phyloP scores from a whole-genome alignment of 2,329 filamentous ascomycete species.

The Zymoseptoria pseudotritici region DNA sequence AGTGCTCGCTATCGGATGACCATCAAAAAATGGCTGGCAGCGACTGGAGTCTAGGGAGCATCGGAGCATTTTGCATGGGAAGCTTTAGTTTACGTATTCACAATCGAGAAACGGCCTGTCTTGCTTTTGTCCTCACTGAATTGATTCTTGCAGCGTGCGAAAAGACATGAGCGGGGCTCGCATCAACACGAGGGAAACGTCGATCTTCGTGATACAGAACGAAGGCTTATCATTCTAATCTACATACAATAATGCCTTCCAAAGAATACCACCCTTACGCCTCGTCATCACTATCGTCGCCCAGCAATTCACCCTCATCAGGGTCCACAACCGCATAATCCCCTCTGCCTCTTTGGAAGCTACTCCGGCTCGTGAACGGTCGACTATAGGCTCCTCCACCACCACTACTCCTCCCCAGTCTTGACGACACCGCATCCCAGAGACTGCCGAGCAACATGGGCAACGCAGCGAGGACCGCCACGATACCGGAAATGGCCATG shows the following conservation, averaged over 20 bases:
- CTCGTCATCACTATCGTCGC: conserved; percentile 80
- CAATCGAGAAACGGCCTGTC: neutral
- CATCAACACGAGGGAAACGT: neutral
- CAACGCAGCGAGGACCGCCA: conserved; percentile 47
- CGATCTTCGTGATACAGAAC: neutral
- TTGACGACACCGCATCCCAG: conserved; percentile 55
- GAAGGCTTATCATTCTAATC: neutral
- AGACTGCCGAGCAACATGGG: conserved; percentile 67
- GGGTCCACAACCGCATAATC: conserved; percentile 86
- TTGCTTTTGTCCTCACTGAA: neutral
- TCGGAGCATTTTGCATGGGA: neutral
- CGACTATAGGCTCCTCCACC: conserved; percentile 49
- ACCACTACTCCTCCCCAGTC: conserved; percentile 46
- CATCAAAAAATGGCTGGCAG: neutral
- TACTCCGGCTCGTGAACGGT: conserved; percentile 79
- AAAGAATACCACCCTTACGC: conserved; percentile 34
- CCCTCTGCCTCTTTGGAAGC: conserved; percentile 78
- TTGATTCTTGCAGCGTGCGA: no score
- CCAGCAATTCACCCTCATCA: conserved; percentile 88
- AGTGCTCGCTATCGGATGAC: neutral
- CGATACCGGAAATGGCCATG: conserved; percentile 41
- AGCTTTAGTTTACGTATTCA: neutral
- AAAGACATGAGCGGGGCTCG: no score
- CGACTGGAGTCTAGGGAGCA: neutral
- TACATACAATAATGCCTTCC: neutral